A percentile compares a stretch with the other conserved stretches of the same genome.
Conservation (phyloP, 176 grass and related monocot species). For the Poa pratensis region DNA sequence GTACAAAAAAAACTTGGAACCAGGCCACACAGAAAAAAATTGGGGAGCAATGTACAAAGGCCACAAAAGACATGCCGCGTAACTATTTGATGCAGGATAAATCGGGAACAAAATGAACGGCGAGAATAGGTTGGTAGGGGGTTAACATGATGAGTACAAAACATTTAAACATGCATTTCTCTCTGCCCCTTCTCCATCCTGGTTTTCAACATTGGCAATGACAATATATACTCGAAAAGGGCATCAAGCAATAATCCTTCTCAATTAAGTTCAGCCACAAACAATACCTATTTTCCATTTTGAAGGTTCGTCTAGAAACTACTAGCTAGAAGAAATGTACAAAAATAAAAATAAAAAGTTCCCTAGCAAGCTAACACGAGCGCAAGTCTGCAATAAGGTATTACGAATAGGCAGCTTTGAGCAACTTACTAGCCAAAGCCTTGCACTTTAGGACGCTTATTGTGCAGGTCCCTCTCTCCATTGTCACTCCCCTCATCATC, state of each 20-base stretch:
- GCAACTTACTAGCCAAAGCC: constrained; percentile 72
- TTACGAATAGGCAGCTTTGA: background rate
- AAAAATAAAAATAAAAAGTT: background rate
- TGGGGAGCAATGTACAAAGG: background rate
- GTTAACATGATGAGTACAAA: constrained; percentile 11
- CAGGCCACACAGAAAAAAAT: background rate
- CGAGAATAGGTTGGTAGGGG: background rate
- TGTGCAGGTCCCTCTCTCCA: constrained; percentile 60
- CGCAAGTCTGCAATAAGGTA: constrained; percentile 33
- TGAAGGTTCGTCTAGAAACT: background rate
- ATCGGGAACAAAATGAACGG: background rate
- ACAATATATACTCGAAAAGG: background rate
- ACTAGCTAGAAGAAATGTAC: constrained; percentile 5
- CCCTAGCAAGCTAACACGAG: background rate
- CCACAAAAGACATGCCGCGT: background rate
- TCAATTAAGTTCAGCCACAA: background rate
- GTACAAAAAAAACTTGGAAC: background rate
- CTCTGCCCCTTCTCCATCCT: background rate
- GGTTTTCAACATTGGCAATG: background rate
- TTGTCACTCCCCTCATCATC: constrained; percentile 34
- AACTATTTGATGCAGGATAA: background rate
- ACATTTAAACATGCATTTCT: background rate
- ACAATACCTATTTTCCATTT: background rate
- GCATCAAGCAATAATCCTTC: background rate
- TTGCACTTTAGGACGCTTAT: constrained; percentile 84